Conservation (phyloP, 75 land plant genomes). For the Cunninghamia lanceolata region DNA sequence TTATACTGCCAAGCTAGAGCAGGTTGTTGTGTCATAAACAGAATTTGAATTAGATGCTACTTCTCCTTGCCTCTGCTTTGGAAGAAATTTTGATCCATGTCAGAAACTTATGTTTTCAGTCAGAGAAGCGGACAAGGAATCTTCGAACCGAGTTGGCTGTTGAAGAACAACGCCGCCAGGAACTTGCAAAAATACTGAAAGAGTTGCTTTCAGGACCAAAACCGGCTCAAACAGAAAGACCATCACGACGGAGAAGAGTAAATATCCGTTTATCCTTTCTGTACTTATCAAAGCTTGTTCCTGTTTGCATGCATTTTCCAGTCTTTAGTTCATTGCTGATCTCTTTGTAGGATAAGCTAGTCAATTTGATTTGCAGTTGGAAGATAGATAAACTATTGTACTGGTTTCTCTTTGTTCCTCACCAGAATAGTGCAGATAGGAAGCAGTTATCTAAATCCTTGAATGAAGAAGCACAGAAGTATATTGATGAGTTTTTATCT, state of each 20-base stretch:
- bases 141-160: conserved; percentile 60
- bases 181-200: conserved; percentile 60
- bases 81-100: background rate
- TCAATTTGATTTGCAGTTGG: background rate
- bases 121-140: conserved; percentile 74
- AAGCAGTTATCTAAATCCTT: conserved; percentile 46
- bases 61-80: background rate
- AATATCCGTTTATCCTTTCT: background rate
- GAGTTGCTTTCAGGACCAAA: conserved; percentile 50
- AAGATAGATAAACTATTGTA: background rate
- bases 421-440: conserved; percentile 66
- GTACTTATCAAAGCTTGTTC: background rate
- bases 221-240: conserved; percentile 11
- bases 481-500: conserved; percentile 75
- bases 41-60: background rate
- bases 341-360: background rate
- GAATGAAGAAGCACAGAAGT: conserved; percentile 83
- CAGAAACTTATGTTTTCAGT: conserved; percentile 27
- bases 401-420: conserved; percentile 8
- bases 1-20: conserved; percentile 43
- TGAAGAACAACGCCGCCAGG: conserved; percentile 66
- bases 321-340: background rate
- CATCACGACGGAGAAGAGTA: conserved; percentile 48
- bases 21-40: conserved; percentile 18
- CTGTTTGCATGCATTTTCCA: background rate